Base-by-base conservation (phyloP, 2,329 filamentous ascomycete species). In the Tetracladium maxilliforme region DNA sequence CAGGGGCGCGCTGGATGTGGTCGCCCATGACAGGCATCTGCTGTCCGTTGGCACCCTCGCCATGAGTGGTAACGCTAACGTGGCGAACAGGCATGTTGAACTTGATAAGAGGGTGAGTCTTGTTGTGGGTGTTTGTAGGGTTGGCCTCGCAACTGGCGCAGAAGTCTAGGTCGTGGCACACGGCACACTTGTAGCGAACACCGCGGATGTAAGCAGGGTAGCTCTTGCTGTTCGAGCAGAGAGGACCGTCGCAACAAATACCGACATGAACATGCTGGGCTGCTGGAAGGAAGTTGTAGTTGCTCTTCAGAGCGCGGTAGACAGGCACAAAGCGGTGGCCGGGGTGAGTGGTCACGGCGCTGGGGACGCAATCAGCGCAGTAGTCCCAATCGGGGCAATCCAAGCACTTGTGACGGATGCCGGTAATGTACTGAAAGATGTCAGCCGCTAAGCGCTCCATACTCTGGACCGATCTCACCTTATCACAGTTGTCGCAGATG, bases 321-420 rank as follows among this genome's bases (percentile, higher is more conserved):
- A 98, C 67, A 21, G 83, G 71, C 9, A 81, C 81, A 45, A 98
- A 95, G 37, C 86, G 79, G 51, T 98, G 90, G 28, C 67, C 64
- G 11, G 81, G 71, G 48, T 98, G 92, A 24, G 66, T 70, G 40
- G 70, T 63, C 31, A 54, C 51, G 22, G 81, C 76, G 36, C 64
- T 69, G 39, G 62, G 54, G 30, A 82, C 51, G 52, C 92, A 98
- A 7, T 69, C 59, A 14, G 66, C 64, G 60, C 90, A 98, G 56
- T 81, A 95, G 44, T 98, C 90, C 79, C 83, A 98, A 51, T 98
- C 90, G 21, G 92, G 90, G 59, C 90, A 98, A 47, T 83, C 76
- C 35, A 95, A 63, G 50, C 90, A 98, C 64, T 98, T 98, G 68
- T 95, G 78, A 39, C 90, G 87, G 29, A 93, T 65, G 39, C 90